These are phyloP conservation scores for Boletellus deceptivus DNA, from an alignment of 1,284 basidiomycete species.

Conservation along the genomic window DNA sequence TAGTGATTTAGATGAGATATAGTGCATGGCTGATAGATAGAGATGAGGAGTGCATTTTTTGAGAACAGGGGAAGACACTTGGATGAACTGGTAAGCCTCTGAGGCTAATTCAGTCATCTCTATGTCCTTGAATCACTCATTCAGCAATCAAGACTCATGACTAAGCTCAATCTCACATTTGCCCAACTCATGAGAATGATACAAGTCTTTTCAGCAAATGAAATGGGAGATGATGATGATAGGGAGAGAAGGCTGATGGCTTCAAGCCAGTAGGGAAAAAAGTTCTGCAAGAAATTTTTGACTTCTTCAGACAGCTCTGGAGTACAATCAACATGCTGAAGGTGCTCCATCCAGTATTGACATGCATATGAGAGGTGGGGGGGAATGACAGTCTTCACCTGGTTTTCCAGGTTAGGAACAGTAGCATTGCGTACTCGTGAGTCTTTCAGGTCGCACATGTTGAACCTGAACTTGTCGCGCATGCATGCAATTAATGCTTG, in stretches of 20 bases:
- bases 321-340: neutral
- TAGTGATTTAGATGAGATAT: neutral
- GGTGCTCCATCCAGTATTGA: neutral
- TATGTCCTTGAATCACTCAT: neutral
- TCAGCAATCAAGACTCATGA: neutral
- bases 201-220: neutral
- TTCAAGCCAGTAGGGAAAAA: neutral
- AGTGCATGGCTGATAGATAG: neutral
- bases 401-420: neutral
- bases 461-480: neutral
- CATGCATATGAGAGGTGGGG: neutral
- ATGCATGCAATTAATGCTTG: neutral
- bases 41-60: neutral
- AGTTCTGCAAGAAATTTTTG: neutral
- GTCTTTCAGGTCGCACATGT: neutral
- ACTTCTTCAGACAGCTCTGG: neutral
- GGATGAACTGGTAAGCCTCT: neutral
- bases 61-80: neutral
- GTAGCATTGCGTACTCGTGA: neutral
- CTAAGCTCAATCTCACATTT: neutral
- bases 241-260: neutral
- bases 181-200: neutral
- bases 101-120: neutral
- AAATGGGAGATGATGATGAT: neutral
- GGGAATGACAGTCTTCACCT: neutral